Percentiles rank a stretch among this genome's conserved stretches.
Conservation (phyloP, 139 green algal genomes). For the Gonium pectorale region DNA sequence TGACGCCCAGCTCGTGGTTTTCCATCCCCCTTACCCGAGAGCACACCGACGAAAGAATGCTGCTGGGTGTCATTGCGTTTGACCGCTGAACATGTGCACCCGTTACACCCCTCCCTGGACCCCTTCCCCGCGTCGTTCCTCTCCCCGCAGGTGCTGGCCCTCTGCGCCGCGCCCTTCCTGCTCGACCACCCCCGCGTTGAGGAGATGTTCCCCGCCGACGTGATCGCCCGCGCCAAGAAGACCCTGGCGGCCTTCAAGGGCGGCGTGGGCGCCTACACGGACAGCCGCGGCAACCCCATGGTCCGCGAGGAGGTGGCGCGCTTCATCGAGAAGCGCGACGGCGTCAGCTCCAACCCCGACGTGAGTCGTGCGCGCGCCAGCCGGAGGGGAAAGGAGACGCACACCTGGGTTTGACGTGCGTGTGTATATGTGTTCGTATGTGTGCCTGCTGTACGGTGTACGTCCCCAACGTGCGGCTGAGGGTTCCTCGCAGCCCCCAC, state of each 20-base stretch:
- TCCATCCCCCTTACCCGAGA: no score
- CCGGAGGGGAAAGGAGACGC: no score
- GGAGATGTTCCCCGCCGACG: slow-evolving; percentile 82
- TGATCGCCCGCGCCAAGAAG: slow-evolving; percentile 78
- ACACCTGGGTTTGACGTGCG: no score
- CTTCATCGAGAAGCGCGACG: slow-evolving; percentile 85
- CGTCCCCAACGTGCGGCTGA: no score
- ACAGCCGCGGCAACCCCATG: slow-evolving; percentile 76
- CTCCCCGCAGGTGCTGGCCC: slow-evolving; percentile 76
- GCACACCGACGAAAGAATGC: no score
- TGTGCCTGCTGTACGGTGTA: no score
- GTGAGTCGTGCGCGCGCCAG: no score
- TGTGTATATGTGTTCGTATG: no score
- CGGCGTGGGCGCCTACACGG: slow-evolving; percentile 86
- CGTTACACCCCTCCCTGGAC: not conserved
- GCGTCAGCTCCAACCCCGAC: slow-evolving; percentile 68
- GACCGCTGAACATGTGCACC: no score
- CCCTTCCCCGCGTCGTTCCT: not conserved
- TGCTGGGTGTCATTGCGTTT: no score
- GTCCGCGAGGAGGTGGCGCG: slow-evolving; percentile 84
- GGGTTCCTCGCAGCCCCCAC: no score
- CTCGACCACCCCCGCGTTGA: slow-evolving; percentile 71
- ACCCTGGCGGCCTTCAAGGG: slow-evolving; percentile 72
- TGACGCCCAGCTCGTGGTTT: no score
- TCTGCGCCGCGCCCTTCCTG: slow-evolving; percentile 86